Conservation (phyloP, 352 stramenopile species). For the Phytophthora syringae region DNA sequence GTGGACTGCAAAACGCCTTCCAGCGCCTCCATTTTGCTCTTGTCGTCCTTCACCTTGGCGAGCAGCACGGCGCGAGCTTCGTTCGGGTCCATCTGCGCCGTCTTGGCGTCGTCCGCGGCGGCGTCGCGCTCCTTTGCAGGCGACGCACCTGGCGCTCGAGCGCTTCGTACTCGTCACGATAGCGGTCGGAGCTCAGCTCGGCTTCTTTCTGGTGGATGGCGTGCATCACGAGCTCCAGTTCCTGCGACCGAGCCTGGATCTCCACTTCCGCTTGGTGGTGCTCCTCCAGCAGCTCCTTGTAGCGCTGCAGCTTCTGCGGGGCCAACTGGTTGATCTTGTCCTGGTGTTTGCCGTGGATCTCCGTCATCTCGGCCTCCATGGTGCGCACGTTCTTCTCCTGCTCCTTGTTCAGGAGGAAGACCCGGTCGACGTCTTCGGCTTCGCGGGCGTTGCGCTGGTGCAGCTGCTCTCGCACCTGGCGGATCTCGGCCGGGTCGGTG, state of each 20-base stretch:
- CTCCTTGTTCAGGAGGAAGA: conserved; percentile 92
- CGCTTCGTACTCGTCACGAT: conserved; percentile 78
- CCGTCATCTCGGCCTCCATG: conserved; percentile 81
- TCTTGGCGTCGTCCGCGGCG: conserved; percentile 84
- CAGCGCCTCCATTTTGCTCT: conserved; percentile 80
- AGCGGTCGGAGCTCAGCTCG: conserved; percentile 71
- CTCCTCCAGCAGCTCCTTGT: conserved; percentile 79
- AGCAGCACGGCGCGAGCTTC: conserved; percentile 82
- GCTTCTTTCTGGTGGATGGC: conserved; percentile 79
- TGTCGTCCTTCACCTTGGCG: conserved; percentile 89
- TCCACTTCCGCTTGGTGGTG: conserved; percentile 77
- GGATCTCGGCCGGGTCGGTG: conserved; percentile 72
- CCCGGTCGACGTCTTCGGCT: conserved; percentile 86
- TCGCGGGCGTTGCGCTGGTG: conserved; percentile 82
- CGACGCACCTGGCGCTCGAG: conserved; percentile 71
- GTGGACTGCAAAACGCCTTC: conserved; percentile 62
- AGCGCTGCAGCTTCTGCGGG: conserved; percentile 84
- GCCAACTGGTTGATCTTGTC: conserved; percentile 91
- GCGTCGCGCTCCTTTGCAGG: conserved; percentile 82
- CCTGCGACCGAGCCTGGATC: conserved; percentile 70
- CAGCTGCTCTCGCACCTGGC: conserved; percentile 73
- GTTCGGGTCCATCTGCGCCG: conserved; percentile 90
- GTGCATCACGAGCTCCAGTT: conserved; percentile 78
- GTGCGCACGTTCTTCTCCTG: conserved; percentile 66
- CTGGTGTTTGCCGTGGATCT: conserved; percentile 83